phyloP scores from a whole-genome alignment of 2,329 filamentous ascomycete genomes.

The Madurella mycetomatis region DNA sequence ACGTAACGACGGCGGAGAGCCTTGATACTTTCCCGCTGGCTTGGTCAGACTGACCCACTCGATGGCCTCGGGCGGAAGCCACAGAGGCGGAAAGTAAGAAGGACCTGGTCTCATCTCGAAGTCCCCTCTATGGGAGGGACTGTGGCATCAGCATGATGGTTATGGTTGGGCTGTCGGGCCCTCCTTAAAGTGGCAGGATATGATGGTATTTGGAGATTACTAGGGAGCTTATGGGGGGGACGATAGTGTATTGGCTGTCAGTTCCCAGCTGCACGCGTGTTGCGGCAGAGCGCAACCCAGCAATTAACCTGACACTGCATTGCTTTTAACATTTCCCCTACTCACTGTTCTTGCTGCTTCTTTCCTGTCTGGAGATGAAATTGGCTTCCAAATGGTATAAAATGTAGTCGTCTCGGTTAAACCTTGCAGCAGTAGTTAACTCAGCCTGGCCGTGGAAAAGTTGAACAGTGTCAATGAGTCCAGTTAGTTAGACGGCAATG shows the following conservation, averaged over 20 bases:
- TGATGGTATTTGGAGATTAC: neutral
- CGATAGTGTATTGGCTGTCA: neutral
- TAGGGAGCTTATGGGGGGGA: neutral
- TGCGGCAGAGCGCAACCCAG: no score
- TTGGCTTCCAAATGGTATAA: no score
- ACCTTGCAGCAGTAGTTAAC: no score
- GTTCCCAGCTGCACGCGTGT: neutral
- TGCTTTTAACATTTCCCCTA: no score
- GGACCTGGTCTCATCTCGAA: neutral
- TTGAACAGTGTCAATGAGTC: no score
- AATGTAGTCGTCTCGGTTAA: no score
- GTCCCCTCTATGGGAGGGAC: neutral
- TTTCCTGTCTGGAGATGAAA: no score
- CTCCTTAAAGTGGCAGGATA: neutral
- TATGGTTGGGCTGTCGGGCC: neutral
- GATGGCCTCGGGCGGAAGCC: neutral
- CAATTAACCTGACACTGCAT: no score
- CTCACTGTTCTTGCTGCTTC: no score
- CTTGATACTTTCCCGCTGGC: constrained; percentile 2
- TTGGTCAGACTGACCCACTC: neutral
- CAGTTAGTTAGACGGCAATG: no score
- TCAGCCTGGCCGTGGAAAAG: no score
- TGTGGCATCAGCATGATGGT: neutral
- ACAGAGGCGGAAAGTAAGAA: neutral
- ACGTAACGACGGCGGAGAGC: constrained; percentile 15